These are phyloP conservation scores for Venturia pyrina DNA, from an alignment of 2,329 filamentous ascomycete genomes.

Conservation along the genomic window DNA sequence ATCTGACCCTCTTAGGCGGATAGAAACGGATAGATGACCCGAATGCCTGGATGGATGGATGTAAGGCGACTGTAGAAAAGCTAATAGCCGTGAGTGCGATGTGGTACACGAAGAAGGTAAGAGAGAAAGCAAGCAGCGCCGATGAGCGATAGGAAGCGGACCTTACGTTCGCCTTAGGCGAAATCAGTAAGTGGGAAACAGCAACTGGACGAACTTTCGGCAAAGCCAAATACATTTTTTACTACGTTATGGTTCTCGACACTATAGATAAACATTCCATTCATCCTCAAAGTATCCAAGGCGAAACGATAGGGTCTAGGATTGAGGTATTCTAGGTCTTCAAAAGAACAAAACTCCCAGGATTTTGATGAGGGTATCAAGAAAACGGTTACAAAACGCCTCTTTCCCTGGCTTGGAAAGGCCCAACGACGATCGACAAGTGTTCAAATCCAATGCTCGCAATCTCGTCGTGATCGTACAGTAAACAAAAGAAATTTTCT, in stretches of 20 bases:
- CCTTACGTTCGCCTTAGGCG: no score
- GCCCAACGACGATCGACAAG: not conserved
- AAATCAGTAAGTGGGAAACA: not conserved
- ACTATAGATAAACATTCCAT: not conserved
- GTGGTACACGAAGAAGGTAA: no score
- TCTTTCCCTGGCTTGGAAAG: not conserved
- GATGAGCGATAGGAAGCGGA: no score
- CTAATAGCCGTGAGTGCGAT: no score
- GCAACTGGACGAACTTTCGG: no score
- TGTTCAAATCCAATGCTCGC: not conserved
- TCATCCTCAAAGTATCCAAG: not conserved
- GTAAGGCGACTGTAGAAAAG: no score
- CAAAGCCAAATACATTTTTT: no score
- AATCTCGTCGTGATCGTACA: not conserved
- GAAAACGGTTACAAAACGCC: slow-evolving; percentile 2
- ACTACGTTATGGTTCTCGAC: not conserved
- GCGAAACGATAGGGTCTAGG: not conserved
- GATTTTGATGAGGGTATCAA: slow-evolving; percentile 1
- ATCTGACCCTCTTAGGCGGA: no score
- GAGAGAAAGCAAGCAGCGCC: no score
- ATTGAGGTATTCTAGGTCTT: not conserved
- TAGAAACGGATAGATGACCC: no score
- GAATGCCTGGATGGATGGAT: no score
- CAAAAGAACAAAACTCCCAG: not conserved
- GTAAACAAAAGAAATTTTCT: not conserved